Conservation (phyloP, 352 stramenopile genomes). For the Pythium diclinum region DNA sequence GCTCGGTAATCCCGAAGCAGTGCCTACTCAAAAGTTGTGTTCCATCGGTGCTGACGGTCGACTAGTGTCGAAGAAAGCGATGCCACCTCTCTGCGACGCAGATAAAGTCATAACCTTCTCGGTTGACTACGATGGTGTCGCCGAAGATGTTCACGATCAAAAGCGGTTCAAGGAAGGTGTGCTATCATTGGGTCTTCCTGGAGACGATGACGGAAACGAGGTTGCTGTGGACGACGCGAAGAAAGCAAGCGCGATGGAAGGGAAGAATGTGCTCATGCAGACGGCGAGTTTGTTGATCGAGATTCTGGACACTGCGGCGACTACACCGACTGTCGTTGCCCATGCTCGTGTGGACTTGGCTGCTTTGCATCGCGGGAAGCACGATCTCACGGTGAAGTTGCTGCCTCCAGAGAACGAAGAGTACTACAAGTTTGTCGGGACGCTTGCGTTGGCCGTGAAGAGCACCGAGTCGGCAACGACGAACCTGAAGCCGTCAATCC, state of each 20-base stretch:
- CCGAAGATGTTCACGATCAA: constrained; percentile 30
- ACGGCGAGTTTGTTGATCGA: constrained; percentile 47
- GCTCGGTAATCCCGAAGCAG: constrained; percentile 33
- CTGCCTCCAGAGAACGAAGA: constrained; percentile 35
- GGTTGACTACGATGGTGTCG: constrained; percentile 1
- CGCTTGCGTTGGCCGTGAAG: constrained; percentile 36
- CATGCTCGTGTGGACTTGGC: constrained; percentile 53
- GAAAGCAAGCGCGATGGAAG: constrained; percentile 8
- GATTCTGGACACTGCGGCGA: constrained; percentile 35
- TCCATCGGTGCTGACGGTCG: constrained; percentile 2
- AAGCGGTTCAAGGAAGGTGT: constrained; percentile 15
- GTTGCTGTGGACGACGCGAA: constrained; percentile 9
- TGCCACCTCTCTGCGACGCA: neutral
- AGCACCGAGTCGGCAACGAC: constrained; percentile 19
- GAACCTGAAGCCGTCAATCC: constrained; percentile 6
- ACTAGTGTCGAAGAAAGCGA: constrained; percentile 10
- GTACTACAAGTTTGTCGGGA: constrained; percentile 59
- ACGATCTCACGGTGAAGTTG: constrained; percentile 41
- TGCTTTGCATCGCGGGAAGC: constrained; percentile 31
- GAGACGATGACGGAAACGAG: neutral
- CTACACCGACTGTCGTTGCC: constrained; percentile 28
- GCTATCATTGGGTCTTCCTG: neutral
- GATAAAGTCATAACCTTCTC: constrained; percentile 2
- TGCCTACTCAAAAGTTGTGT: neutral
- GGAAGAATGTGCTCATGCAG: constrained; percentile 32